Percentiles rank a stretch among this genome's conserved stretches.
phyloP scores from a whole-genome alignment of 2,329 filamentous ascomycete species.

The Colletotrichum chrysophilum region DNA sequence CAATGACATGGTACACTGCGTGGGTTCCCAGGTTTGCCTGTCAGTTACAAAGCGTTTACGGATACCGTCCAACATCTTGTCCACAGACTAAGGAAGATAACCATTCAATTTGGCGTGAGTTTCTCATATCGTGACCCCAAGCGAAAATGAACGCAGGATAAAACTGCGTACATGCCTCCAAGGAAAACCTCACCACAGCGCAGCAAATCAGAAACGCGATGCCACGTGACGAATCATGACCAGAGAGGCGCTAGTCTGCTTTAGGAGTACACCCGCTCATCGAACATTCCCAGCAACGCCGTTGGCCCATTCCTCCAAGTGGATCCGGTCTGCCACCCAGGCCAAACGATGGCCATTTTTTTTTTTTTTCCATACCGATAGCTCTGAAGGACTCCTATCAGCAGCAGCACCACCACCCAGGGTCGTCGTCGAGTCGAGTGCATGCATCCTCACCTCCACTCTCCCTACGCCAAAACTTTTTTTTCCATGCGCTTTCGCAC shows the following conservation, averaged over 20 bases:
- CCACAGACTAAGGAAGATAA: not conserved
- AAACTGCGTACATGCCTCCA: not conserved
- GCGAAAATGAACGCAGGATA: not conserved
- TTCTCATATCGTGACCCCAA: not conserved
- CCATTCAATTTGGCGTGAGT: not conserved
- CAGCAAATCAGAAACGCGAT: not conserved
- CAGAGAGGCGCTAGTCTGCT: not conserved
- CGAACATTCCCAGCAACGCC: not conserved
- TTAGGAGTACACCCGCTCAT: not conserved
- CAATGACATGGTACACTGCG: not conserved
- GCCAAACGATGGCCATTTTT: constrained; percentile 1
- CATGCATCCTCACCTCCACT: not conserved
- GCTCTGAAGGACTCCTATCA: not conserved
- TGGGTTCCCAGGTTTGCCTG: not conserved
- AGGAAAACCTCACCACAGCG: not conserved
- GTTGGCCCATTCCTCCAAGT: not conserved
- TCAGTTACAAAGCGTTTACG: not conserved
- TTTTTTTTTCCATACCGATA: not conserved
- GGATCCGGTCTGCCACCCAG: not conserved
- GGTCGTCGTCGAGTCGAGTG: not conserved
- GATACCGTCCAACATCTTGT: not conserved
- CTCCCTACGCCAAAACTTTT: not conserved
- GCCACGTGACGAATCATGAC: not conserved
- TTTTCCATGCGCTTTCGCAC: not conserved
- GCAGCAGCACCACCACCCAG: not conserved